A percentile compares a stretch with the other conserved stretches of the same genome.
These are phyloP conservation scores for Hypoxylon rickii DNA, from an alignment of 495 filamentous ascomycete species.

Conservation along the genomic window DNA sequence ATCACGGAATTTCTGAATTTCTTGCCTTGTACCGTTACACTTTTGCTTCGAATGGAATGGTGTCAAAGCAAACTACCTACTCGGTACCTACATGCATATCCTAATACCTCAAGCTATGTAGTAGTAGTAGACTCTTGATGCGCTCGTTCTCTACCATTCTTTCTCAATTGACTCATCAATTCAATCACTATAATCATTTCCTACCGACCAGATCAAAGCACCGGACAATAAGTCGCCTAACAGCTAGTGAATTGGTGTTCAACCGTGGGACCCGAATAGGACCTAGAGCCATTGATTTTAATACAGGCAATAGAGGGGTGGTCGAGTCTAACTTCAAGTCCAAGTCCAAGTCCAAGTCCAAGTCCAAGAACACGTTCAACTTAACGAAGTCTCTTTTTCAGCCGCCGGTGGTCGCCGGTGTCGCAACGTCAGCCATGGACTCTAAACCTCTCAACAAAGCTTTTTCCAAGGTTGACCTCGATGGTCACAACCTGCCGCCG, in stretches of 20 bases:
- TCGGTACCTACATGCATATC: too few relatives aligned
- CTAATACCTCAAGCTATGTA: too few relatives aligned
- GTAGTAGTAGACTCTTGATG: conserved; percentile 2
- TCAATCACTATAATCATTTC: background rate
- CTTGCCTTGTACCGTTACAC: conserved; percentile 4
- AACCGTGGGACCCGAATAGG: too few relatives aligned
- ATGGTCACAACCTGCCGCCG: conserved; percentile 89
- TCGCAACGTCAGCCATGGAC: conserved; percentile 26
- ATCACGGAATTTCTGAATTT: conserved; percentile 28
- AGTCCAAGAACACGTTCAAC: background rate
- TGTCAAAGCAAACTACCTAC: too few relatives aligned
- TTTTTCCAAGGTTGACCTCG: conserved; percentile 75
- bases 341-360: background rate
- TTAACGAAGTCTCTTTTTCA: conserved; percentile 6
- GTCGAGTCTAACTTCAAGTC: too few relatives aligned
- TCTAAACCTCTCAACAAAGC: conserved; percentile 62
- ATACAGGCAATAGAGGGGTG: too few relatives aligned
- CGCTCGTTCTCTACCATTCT: background rate
- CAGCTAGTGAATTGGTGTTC: too few relatives aligned
- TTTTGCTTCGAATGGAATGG: too few relatives aligned
- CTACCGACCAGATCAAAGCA: too few relatives aligned
- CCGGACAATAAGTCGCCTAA: too few relatives aligned
- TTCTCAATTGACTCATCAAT: conserved; percentile 12
- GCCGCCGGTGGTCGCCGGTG: conserved; percentile 8
- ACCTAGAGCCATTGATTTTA: too few relatives aligned